Evolutionary conservation across 257 asterid genomes (phyloP), one percentile per base, ranked within the genome.

Genomic region (Petunia secreta): DNA sequence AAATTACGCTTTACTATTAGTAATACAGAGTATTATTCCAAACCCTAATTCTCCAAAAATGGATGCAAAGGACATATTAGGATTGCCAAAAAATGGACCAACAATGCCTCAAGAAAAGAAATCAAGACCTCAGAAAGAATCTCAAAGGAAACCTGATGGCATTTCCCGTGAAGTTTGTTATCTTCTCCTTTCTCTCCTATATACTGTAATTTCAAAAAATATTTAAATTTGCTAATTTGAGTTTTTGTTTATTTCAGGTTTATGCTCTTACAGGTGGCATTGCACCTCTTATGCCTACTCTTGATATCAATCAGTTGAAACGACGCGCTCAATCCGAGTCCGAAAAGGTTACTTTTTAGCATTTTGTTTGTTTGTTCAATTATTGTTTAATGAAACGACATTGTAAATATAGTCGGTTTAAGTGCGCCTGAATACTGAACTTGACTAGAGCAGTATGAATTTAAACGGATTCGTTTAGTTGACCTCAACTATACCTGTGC

Each of bases 91-190:
- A 88, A 89, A 83, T 80, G 60, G 88, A 44, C 83, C 87, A 62
- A 77, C 91, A 16, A 34, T 80, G 36, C 93, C 85, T 15, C 36
- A 81, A 53, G 99, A 92, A 78, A 94, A 92, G 93, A 96, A 96
- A 81, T 81, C 98, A 58, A 91, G 87, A 83, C 92, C 98, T 80
- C 97, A 92, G 15, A 96, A 92, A 86, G 99, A 96, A 83, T 89
- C 98, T 86, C 99, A 96, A 82, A 88, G 97, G 81, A 96, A 96
- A 86, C 99, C 98, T 41, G 99, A 96, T 85, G 99, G 99, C 79
- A 90, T 96, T 84, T 96, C 99, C 25, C 92, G 99, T 66, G 99
- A 93, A 95, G 98, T 93, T 80, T 44, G 5, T 50, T 15, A 5
- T 39, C 5, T 71, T 60, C 76, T 13, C 8, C 63, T 8, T 53